Conservation (phyloP, 176 grass and related monocot genomes). For the Hsuehochloa calcarea region DNA sequence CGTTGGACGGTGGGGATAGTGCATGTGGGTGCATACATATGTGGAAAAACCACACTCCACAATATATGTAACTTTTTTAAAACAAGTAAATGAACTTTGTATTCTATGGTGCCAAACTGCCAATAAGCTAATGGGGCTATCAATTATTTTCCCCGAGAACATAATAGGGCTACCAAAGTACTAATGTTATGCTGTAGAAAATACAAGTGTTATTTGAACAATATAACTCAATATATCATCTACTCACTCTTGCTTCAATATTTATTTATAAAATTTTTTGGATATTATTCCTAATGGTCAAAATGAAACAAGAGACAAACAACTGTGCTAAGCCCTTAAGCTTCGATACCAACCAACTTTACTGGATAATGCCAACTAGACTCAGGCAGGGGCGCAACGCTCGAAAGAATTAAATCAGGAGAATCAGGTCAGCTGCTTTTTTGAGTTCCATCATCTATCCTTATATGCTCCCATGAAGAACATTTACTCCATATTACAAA, state of each 20-base stretch:
- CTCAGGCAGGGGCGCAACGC: not conserved
- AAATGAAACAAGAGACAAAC: not conserved
- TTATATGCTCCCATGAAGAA: not conserved
- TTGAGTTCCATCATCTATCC: not conserved
- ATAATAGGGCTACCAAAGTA: not conserved
- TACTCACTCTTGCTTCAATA: constrained; percentile 7
- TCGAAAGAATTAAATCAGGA: not conserved
- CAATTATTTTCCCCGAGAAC: not conserved
- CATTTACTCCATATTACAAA: not conserved
- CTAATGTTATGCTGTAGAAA: not conserved
- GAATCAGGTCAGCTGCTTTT: not conserved
- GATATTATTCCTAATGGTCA: not conserved
- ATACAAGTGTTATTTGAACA: not conserved
- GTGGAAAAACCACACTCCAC: no score
- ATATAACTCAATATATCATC: not conserved
- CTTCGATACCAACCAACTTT: not conserved
- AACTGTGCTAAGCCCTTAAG: not conserved
- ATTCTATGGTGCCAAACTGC: not conserved
- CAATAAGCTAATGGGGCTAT: not conserved
- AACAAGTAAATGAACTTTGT: not conserved
- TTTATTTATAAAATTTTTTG: not conserved
- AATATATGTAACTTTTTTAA: not conserved
- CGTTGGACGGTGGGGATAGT: no score
- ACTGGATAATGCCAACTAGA: not conserved
- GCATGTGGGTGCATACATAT: no score